phyloP scores from a whole-genome alignment of 805 yeast genomes.

The Cyberlindnera americana region DNA sequence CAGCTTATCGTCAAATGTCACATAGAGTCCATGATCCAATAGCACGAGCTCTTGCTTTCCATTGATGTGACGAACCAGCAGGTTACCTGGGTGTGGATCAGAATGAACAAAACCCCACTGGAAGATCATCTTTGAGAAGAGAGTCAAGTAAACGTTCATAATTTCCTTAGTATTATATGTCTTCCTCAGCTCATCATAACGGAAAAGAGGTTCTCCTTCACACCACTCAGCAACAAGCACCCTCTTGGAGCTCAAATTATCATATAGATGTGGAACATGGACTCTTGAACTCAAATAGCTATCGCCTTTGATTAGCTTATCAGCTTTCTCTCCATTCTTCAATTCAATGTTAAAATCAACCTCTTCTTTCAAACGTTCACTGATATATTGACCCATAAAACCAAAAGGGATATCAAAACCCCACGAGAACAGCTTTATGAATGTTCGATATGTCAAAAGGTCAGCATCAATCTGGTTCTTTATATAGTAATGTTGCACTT shows the following conservation, averaged over 20 bases:
- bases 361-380: conserved; percentile 56
- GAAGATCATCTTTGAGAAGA: conserved; percentile 56
- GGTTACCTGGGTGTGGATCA: conserved; percentile 80
- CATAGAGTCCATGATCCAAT: conserved; percentile 73
- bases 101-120: conserved; percentile 63
- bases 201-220: conserved; percentile 60
- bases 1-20: conserved; percentile 47
- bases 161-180: conserved; percentile 36
- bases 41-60: conserved; percentile 55
- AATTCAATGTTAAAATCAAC: conserved; percentile 58
- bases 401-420: conserved; percentile 63
- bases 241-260: conserved; percentile 42
- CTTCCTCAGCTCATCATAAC: conserved; percentile 39
- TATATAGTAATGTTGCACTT: conserved; percentile 64
- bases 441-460: conserved; percentile 50
- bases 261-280: conserved; percentile 53
- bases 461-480: conserved; percentile 58
- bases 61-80: conserved; percentile 45
- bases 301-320: conserved; percentile 40
- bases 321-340: conserved; percentile 44
- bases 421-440: conserved; percentile 50
- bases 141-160: conserved; percentile 44
- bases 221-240: conserved; percentile 74
- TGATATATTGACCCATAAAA: conserved; percentile 52
- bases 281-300: conserved; percentile 37